phyloP scores from a whole-genome alignment of 345 rosid genomes.

The Gynandropsis gynandra region DNA sequence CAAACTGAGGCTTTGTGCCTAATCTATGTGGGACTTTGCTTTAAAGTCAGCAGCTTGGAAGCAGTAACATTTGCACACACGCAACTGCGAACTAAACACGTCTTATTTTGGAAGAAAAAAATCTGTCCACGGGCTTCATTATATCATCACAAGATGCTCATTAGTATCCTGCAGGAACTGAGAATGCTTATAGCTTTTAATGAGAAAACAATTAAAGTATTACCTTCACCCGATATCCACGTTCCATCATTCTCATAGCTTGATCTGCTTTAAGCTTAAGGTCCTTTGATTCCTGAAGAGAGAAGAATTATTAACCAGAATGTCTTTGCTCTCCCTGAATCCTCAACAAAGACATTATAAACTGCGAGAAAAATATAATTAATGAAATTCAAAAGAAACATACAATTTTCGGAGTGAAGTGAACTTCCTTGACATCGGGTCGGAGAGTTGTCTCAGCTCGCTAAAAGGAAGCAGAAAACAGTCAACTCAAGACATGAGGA shows the following conservation, averaged over 20 bases:
- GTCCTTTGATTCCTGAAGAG: constrained; percentile 69
- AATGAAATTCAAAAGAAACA: constrained; percentile 25
- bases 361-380: neutral
- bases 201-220: neutral
- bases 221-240: constrained; percentile 93
- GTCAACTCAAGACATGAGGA: constrained; percentile 15
- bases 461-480: constrained; percentile 16
- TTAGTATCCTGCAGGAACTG: neutral
- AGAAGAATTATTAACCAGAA: constrained; percentile 1
- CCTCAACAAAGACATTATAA: neutral
- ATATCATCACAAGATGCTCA: no score
- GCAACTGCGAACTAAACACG: no score
- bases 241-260: constrained; percentile 57
- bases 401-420: constrained; percentile 72
- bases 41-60: no score
- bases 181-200: neutral
- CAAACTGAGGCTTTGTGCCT: neutral
- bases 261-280: constrained; percentile 63
- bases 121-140: no score
- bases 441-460: constrained; percentile 23
- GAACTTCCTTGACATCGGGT: constrained; percentile 56
- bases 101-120: no score
- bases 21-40: neutral
- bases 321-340: constrained; percentile 1
- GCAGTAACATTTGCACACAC: no score